A percentile compares a stretch with the other conserved stretches of the same genome.
Evolutionary conservation across 2,329 filamentous ascomycete species (phyloP).

Genomic region (Cryphonectria carpinicola): DNA sequence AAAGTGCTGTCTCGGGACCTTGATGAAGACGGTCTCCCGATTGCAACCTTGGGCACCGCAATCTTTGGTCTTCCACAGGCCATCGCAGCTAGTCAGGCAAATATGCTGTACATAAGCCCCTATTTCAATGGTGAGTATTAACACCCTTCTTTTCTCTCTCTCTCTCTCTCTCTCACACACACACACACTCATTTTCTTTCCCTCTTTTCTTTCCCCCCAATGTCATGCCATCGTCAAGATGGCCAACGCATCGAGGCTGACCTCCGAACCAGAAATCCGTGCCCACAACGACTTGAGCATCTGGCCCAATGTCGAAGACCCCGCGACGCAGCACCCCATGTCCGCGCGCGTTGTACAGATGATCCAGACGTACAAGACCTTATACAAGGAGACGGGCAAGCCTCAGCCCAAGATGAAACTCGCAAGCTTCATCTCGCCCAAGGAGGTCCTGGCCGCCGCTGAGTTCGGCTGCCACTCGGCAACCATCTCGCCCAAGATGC

Average conservation of each 20-base stretch:
- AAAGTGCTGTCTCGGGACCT: constrained; percentile 44
- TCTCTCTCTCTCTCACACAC: neutral
- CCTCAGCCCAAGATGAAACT: constrained; percentile 53
- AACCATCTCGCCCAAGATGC: constrained; percentile 46
- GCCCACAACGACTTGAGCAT: constrained; percentile 47
- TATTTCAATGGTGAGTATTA: constrained; percentile 49
- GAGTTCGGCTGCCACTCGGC: constrained; percentile 52
- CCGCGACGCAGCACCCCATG: constrained; percentile 51
- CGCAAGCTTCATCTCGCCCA: constrained; percentile 48
- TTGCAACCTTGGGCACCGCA: constrained; percentile 51
- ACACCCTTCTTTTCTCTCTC: neutral
- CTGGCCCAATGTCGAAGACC: constrained; percentile 53
- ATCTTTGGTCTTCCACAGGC: constrained; percentile 53
- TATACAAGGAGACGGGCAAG: constrained; percentile 51
- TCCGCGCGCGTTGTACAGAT: constrained; percentile 53
- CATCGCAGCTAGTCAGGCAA: constrained; percentile 52
- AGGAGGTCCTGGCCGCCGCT: constrained; percentile 50
- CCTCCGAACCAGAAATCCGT: constrained; percentile 41
- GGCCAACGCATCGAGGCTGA: neutral
- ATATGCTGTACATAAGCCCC: constrained; percentile 52
- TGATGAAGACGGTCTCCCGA: constrained; percentile 37
- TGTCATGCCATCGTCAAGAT: neutral
- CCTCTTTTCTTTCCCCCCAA: neutral
- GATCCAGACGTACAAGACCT: constrained; percentile 49
- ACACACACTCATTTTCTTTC: no score